Base-by-base conservation (phyloP, 2,329 filamentous ascomycete genomes). In the Didymellaceae sp. region DNA sequence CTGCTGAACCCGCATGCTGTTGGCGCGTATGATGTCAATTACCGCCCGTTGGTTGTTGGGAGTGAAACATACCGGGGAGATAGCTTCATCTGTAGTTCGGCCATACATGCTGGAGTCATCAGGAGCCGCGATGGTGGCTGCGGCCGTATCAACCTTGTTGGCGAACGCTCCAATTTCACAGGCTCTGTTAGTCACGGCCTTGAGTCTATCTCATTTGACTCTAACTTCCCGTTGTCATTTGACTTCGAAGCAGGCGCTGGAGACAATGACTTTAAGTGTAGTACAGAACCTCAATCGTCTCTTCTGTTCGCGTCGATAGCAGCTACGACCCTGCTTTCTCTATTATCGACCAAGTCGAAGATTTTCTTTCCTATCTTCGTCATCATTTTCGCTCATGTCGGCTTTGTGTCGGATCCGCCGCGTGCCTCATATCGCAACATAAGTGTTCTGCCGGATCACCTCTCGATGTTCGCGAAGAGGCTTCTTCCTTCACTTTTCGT, bases 401-500 rank as follows among this genome's bases (percentile, higher is more conserved):
- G 89, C 11, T 82, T 97, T 63, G 91, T 90, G 8, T 91, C 91
- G 1, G 93, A 97, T 67, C 88, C 91, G 4, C 93, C 93, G 0
- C 80, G 80, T 20, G 80, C 87, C 51, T 77, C 79, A 0, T 80
- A 84, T 20, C 82, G 45, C 22, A 68, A 62, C 20, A 50, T 50
- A 24, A 64, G 67, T 5, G 63, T 72, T 0, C 44, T 91, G 18
- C 83, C 86, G 31, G 81, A 70, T 38, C 67, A 65, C 22, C 44
- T 67, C 5, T 68, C 66, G 3, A 83, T 87, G 49, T 82, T 95
- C 8, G 73, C 93, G 25, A 90, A 90, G 56, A 87, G 90, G 51
- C 88, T 95, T 58, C 77, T 97, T 13, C 94, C 94, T 0, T 91
- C 91, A 38, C 85, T 89, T 62, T 96, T 97, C 63, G 86, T 88